Base-by-base conservation (phyloP, 192 early-diverging fungal genomes). In the Backusella australiensis region DNA sequence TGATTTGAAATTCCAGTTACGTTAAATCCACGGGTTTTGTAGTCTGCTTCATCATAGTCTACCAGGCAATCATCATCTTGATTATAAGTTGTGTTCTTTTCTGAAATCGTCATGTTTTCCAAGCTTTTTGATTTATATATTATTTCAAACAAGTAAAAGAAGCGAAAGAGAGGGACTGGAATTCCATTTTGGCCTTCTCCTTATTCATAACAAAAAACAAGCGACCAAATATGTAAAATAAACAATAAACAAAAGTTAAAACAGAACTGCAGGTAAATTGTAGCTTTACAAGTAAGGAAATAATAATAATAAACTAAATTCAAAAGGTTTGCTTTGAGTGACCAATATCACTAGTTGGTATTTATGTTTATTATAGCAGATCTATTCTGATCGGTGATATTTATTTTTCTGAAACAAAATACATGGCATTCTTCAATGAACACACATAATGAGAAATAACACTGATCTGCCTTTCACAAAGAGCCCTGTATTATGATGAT, bases 131-230 rank as follows among this genome's bases (percentile, higher is more conserved):
- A 26, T 59, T 59, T 26, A 26, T 59, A 26, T 59, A 23, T 19
- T 49, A 49, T 23, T 26, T 59, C 11, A 23, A 59, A 12, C n/a
- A 59, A 7, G n/a, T 59, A 59, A 12, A 11, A 26, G 11, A 59
- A 59, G 21, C 0, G 6, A 63, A 63, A 63, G 56, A 63, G 56
- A 63, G 56, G 56, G 56, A 63, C 26, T 63, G 23, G 21, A 63
- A 63, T 63, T 63, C 21, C 56, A 63, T 63, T 63, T 63, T 63
- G 23, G 56, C 56, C 23, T 63, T 63, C 56, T 63, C 56, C 56
- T 63, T 63, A 63, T 63, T 63, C 11, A 59, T 26, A 26, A 59
- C 53, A 26, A 59, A 59, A 59, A 59, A 59, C 53, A 59, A 59
- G 21, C 53, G 21, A 26, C 53, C 53, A 59, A 59, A 59, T 59